Base-by-base conservation (phyloP, 257 asterid genomes). In the Lithospermum erythrorhizon region DNA sequence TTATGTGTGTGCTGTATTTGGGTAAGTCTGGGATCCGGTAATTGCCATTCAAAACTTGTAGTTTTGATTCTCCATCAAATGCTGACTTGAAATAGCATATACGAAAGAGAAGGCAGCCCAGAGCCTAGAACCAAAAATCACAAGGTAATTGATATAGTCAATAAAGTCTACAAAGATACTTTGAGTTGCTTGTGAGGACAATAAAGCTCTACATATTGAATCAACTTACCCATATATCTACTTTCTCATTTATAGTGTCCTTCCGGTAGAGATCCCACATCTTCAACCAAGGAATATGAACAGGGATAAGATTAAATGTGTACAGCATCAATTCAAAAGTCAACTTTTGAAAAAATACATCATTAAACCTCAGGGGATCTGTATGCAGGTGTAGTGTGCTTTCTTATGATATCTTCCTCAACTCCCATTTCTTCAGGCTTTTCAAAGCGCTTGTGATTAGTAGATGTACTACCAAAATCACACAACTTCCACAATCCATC, bases 401-500 rank as follows among this genome's bases (percentile, higher is more conserved):
- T 93, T 82, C 98, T 77, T 64, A 93, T 93, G 65, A 76, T 93
- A 61, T 93, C 98, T 81, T 93, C 98, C 83, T 93, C 98, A 52
- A 93, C 80, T 62, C 98, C 98, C 98, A 89, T 93, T 73, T 93
- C 98, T 76, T 84, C 98, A 57, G 98, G 94, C 72, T 80, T 93
- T 79, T 88, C 98, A 78, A 93, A 89, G 72, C 94, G 80, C 75
- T 84, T 91, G 80, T 91, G 98, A 81, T 91, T 88, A 66, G 95
- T 91, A 51, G 95, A 79, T 20, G 83, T 84, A 73, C 98, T 91
- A 68, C 98, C 98, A 68, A 86, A 91, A 72, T 91, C 98, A 64
- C 98, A 91, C 73, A 91, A 68, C 87, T 91, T 91, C 98, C 98
- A 91, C 57, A 71, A 67, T 47, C 96, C 97, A 76, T 91, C 97